Conservation (phyloP, 1,284 basidiomycete species). For the Irpex rosettiformis region DNA sequence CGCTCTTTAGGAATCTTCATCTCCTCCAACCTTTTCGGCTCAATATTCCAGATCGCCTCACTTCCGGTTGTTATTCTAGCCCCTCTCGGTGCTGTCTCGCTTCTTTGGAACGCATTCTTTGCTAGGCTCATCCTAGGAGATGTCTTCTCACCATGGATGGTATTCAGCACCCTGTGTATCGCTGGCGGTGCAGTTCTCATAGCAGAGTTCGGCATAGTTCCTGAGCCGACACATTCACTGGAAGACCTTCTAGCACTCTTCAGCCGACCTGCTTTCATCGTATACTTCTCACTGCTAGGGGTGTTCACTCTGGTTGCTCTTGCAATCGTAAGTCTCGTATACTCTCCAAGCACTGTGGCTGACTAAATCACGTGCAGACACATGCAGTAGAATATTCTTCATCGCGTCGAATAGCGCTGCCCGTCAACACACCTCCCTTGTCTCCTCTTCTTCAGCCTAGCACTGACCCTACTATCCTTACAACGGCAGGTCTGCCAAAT, state of each 20-base stretch:
- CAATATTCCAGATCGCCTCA: conserved; percentile 92
- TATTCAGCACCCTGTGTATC: conserved; percentile 84
- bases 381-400: conserved; percentile 53
- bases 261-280: conserved; percentile 74
- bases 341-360: not conserved
- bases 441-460: conserved; percentile 31
- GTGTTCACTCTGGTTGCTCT: conserved; percentile 61
- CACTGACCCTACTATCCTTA: conserved; percentile 27
- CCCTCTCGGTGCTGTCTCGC: conserved; percentile 88
- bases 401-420: conserved; percentile 29
- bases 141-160: conserved; percentile 81
- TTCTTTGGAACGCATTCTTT: conserved; percentile 95
- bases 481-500: conserved; percentile 25
- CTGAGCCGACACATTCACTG: conserved; percentile 87
- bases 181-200: conserved; percentile 89
- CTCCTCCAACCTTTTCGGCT: conserved; percentile 89
- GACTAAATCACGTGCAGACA: conserved; percentile 35
- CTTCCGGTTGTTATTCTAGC: conserved; percentile 91
- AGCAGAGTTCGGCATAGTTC: conserved; percentile 89
- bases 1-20: conserved; percentile 61
- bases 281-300: conserved; percentile 77
- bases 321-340: conserved; percentile 48
- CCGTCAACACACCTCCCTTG: conserved; percentile 28
- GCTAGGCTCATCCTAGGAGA: conserved; percentile 86
- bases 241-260: conserved; percentile 85